Evolutionary conservation across 2,329 filamentous ascomycete genomes (phyloP), one percentile per base, ranked within the genome.

Genomic region (Trichoderma polysporum): DNA sequence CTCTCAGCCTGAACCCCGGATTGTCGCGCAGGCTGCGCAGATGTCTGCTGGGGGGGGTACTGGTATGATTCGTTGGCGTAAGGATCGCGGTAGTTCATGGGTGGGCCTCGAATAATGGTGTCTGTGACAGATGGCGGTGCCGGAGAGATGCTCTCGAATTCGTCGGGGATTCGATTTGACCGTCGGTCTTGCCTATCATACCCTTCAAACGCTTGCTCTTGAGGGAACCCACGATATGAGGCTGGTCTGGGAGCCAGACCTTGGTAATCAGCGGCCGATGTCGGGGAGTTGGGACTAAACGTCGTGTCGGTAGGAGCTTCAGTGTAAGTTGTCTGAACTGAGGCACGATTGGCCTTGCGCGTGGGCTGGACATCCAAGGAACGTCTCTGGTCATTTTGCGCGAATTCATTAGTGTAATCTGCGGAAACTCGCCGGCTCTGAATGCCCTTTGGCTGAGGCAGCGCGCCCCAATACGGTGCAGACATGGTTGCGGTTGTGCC

Each of bases 241-340:
- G 85, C 80, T 45, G 87, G 87, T 66, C 86, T 83, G 61, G 87
- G 86, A 71, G 86, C 83, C 69, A 88, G 80, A 29, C 85, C 86
- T 70, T 83, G 79, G 64, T 76, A 79, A 53, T 78, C 78, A 72
- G 86, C 85, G 72, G 77, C 84, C 33, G 85, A 82, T 52, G 81
- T 82, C 49, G 87, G 86, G 39, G 86, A 88, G 69, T 79, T 82
- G 53, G 86, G 85, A 72, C 85, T 88, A 73, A 85, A 81, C 54
- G 86, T 88, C 58, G 86, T 86, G 68, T 88, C 84, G 71, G 86
- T 86, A 64, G 80, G 80, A 70, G 83, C 81, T 69, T 87, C 84
- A 68, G 84, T 85, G 73, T 77, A 80, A 73, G 81, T 79, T 65
- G 86, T 88, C 78, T 88, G 86, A 67, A 80, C 77, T 25, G 87